Percentiles rank a stretch among this genome's conserved stretches.
Conservation (phyloP, 306 rosid genomes). For the Mimosa bimucronata region DNA sequence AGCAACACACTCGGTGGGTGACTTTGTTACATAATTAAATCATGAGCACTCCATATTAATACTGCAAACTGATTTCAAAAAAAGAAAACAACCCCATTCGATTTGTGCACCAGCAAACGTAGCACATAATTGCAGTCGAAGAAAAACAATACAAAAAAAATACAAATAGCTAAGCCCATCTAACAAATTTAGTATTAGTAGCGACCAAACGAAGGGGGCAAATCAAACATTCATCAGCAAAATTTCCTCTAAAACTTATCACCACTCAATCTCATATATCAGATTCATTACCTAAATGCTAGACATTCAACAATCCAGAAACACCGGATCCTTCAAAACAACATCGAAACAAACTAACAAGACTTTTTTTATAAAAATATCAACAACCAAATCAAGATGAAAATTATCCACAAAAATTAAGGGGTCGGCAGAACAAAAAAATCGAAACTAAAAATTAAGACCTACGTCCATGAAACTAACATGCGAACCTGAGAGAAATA, state of each 20-base stretch:
- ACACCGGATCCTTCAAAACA: background rate
- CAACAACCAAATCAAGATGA: conserved; percentile 8
- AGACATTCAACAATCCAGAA: background rate
- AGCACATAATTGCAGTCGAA: background rate
- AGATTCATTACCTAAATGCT: background rate
- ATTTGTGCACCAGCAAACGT: background rate
- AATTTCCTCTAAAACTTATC: background rate
- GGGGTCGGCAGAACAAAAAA: background rate
- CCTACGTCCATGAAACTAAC: conserved; percentile 29
- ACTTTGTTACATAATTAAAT: conserved; percentile 36
- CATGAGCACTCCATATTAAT: conserved; percentile 8
- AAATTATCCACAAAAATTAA: conserved; percentile 9
- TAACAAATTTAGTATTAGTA: background rate
- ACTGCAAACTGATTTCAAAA: conserved; percentile 20
- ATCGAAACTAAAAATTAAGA: background rate
- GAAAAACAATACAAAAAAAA: background rate
- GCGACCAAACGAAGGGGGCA: background rate
- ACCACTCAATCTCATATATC: background rate
- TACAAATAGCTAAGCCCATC: background rate
- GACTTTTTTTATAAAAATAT: background rate
- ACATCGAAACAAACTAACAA: conserved; percentile 14
- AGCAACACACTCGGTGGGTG: conserved; percentile 53
- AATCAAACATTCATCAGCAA: background rate
- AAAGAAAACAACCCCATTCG: background rate
- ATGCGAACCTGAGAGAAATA: too few species aligned